A percentile compares a stretch with the other conserved stretches of the same genome.
Evolutionary conservation across 2,329 filamentous ascomycete genomes (phyloP).

Genomic region (Claviceps sp.): DNA sequence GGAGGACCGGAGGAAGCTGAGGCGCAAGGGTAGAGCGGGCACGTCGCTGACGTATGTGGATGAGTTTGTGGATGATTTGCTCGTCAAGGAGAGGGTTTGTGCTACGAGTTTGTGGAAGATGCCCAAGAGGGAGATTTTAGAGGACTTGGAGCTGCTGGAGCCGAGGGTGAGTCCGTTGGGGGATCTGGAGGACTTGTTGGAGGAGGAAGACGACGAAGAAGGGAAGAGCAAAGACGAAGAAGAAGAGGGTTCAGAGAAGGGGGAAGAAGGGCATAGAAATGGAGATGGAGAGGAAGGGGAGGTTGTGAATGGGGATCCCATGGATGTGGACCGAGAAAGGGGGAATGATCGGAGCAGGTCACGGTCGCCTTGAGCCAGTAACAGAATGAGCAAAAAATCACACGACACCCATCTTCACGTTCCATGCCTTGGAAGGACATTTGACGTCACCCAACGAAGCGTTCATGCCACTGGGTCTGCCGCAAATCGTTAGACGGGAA

Average conservation of each 20-base stretch:
- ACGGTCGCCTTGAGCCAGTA: constrained; percentile 5
- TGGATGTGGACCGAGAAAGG: constrained; percentile 25
- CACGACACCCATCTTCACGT: neutral
- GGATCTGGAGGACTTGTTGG: constrained; percentile 60
- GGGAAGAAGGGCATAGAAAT: constrained; percentile 10
- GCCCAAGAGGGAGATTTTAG: constrained; percentile 65
- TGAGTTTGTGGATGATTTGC: constrained; percentile 83
- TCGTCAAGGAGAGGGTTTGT: constrained; percentile 81
- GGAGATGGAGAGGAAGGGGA: constrained; percentile 16
- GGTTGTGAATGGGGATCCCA: constrained; percentile 14
- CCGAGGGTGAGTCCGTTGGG: constrained; percentile 73
- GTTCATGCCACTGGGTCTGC: neutral
- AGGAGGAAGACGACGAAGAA: constrained; percentile 36
- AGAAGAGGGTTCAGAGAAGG: neutral
- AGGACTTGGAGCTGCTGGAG: constrained; percentile 81
- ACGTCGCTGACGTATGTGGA: constrained; percentile 73
- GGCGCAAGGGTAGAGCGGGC: constrained; percentile 59
- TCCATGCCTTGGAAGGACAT: neutral
- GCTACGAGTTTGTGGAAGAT: constrained; percentile 89
- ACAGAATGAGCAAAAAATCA: neutral
- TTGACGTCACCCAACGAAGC: neutral
- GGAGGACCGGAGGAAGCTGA: constrained; percentile 71
- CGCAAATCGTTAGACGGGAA: neutral
- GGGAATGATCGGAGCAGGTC: constrained; percentile 14
- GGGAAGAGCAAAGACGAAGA: constrained; percentile 5